Evolutionary conservation across 2,329 filamentous ascomycete genomes (phyloP), one percentile per base, ranked within the genome.

Genomic region (Diplodia seriata): DNA sequence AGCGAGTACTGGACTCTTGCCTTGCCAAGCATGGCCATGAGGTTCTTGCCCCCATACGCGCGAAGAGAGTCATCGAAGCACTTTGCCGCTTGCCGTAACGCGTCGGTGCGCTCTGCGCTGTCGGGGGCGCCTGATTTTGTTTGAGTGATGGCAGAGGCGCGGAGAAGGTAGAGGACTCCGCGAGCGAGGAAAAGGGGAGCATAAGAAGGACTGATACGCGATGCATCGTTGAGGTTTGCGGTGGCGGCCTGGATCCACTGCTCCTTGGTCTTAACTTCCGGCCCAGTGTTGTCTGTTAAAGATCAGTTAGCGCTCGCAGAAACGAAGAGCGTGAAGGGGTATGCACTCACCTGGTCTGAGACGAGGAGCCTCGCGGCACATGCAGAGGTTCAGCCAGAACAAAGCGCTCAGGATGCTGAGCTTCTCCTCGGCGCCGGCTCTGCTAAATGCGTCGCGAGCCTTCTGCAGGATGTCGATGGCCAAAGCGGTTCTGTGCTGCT

Each of bases 41-140:
- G 90, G 75, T 99, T 99, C 77, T 90, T 91, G 33, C 91, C 90
- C 67, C 90, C 87, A 0, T 94, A 97, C 7, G 91, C 89, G 71
- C 93, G 89, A 62, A 95, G 89, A 2, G 94, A 93, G 78, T 98
- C 94, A 71, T 99, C 95, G 76, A 99, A 99, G 70, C 92, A 93
- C 80, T 97, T 97, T 70, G 94, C 84, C 1, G 95, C 94, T 70
- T 91, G 89, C 73, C 93, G 92, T 70, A 97, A 81, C 49, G 93
- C 89, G 72, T 97, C 93, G 62, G 89, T 86, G 76, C 86, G 82
- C 75, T 97, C 93, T 2, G 89, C 81, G 49, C 82, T 87, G 72
- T 94, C 91, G 50, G 90, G 83, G 9, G 84, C 83, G 6, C 86
- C 86, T 1, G 86, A 81, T 72, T 92, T 93, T 1, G 91, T 87